Conservation (phyloP, 805 yeast species). For the Torulaspora franciscae region DNA sequence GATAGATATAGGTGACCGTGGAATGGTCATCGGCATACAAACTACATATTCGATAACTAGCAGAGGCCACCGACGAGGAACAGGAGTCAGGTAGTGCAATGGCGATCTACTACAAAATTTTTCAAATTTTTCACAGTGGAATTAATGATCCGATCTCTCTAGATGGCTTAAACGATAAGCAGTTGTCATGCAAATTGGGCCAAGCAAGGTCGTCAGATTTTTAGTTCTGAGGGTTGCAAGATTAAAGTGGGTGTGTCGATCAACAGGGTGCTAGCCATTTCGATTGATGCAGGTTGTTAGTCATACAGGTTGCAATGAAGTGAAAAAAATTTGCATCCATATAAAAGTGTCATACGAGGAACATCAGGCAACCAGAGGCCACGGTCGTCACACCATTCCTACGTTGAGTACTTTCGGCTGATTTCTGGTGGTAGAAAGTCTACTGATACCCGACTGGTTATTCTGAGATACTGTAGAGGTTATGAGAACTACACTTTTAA, state of each 20-base stretch:
- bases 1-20: neutral
- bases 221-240: neutral
- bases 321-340: neutral
- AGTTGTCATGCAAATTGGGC: neutral
- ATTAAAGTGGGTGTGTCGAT: neutral
- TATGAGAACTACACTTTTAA: slow-evolving; percentile 4
- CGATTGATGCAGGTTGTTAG: neutral
- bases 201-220: neutral
- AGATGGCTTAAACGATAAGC: neutral
- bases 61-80: neutral
- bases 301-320: neutral
- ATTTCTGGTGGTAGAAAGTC: neutral
- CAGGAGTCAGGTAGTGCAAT: neutral
- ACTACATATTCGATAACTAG: neutral
- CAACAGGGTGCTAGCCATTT: neutral
- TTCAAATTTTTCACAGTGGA: neutral
- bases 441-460: slow-evolving; percentile 1
- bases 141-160: neutral
- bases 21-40: neutral
- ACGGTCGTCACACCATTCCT: neutral
- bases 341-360: neutral
- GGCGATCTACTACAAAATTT: neutral
- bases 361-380: neutral
- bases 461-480: slow-evolving; percentile 3
- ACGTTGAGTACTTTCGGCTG: neutral